Evolutionary conservation across 176 grass and related monocot species (phyloP).

Genomic region (Oryza longistaminata): DNA sequence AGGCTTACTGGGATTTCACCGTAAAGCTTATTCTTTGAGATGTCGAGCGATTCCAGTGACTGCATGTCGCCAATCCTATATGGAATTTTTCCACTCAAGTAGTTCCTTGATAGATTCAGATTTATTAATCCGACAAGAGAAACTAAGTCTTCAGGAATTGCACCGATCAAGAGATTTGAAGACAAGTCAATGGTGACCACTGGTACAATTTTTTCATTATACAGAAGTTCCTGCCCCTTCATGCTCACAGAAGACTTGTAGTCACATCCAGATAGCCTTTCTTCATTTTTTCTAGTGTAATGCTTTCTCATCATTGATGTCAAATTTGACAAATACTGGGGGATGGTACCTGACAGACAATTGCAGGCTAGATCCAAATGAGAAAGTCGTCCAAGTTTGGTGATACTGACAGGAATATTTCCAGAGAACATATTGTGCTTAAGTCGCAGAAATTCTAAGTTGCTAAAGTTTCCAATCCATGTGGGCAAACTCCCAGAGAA

Average conservation of each 20-base stretch:
- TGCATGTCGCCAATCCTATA: conserved; percentile 8
- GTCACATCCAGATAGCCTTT: no score
- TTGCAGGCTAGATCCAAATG: conserved; percentile 41
- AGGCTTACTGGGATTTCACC: conserved; percentile 19
- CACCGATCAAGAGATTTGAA: neutral
- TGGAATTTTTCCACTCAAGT: neutral
- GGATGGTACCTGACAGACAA: conserved; percentile 31
- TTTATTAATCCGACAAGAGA: neutral
- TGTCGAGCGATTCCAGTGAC: conserved; percentile 42
- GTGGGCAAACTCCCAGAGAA: conserved; percentile 25
- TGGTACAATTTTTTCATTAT: neutral
- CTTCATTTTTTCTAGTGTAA: neutral
- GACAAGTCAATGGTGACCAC: conserved; percentile 43
- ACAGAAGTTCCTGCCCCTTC: conserved; percentile 23
- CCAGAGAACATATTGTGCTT: conserved; percentile 46
- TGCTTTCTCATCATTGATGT: neutral
- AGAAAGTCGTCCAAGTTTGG: neutral
- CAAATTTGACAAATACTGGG: conserved; percentile 23
- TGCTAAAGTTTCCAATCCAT: conserved; percentile 38
- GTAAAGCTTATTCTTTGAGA: conserved; percentile 26
- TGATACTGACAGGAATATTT: neutral
- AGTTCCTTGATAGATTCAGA: conserved; percentile 36
- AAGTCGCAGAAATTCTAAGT: neutral
- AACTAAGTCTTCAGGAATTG: conserved; percentile 8
- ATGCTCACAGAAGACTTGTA: neutral